Evolutionary conservation across 257 asterid genomes (phyloP).

Genomic region (Fraxinus pennsylvanica): DNA sequence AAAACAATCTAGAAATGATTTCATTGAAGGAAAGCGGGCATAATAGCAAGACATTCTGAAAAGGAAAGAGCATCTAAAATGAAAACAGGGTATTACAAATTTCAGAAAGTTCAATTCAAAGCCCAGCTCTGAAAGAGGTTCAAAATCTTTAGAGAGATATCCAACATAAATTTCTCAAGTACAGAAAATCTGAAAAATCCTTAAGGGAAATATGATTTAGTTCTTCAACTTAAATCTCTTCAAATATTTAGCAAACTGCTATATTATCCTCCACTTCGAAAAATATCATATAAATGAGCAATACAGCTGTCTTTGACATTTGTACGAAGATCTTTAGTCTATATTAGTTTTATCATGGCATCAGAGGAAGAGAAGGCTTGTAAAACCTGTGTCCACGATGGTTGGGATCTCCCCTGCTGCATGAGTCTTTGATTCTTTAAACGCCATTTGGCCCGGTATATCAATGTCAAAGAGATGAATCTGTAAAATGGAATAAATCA

Average conservation of each 20-base stretch:
- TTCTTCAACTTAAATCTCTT: slow-evolving; percentile 13
- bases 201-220: slow-evolving; percentile 9
- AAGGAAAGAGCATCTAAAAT: neutral
- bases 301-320: slow-evolving; percentile 8
- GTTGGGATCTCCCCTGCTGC: slow-evolving; percentile 90
- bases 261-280: slow-evolving; percentile 4
- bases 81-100: neutral
- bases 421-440: slow-evolving; percentile 75
- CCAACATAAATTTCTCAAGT: neutral
- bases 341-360: neutral
- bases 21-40: slow-evolving; percentile 9
- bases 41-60: neutral
- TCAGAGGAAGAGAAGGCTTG: slow-evolving; percentile 21
- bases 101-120: neutral
- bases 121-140: slow-evolving; percentile 1
- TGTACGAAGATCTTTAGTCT: slow-evolving; percentile 7
- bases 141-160: neutral
- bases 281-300: slow-evolving; percentile 8
- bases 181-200: neutral
- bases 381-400: slow-evolving; percentile 76
- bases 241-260: slow-evolving; percentile 21
- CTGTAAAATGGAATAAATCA: slow-evolving; percentile 40
- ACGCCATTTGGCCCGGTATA: slow-evolving; percentile 81
- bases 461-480: slow-evolving; percentile 87
- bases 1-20: slow-evolving; percentile 1